These are phyloP conservation scores for Pyrenochaeta sp. DNA, from an alignment of 2,329 filamentous ascomycete species.

Conservation along the genomic window DNA sequence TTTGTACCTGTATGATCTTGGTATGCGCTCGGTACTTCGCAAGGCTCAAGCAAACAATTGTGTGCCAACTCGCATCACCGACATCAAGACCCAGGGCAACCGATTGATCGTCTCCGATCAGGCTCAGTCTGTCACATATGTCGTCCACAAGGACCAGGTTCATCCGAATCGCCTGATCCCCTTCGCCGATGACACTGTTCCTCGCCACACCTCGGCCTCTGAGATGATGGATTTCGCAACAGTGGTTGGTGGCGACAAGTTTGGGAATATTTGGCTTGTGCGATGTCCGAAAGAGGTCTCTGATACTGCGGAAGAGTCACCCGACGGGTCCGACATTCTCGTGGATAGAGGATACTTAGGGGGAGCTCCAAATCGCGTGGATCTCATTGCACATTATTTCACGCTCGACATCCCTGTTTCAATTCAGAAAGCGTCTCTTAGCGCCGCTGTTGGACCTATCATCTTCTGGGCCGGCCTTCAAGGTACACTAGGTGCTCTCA, in stretches of 20 bases:
- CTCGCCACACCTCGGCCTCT: slow-evolving; percentile 88
- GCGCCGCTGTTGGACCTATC: slow-evolving; percentile 90
- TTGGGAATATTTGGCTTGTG: slow-evolving; percentile 94
- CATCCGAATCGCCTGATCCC: slow-evolving; percentile 91
- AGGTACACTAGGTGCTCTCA: slow-evolving; percentile 90
- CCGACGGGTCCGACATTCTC: slow-evolving; percentile 86
- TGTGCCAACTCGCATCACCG: slow-evolving; percentile 82
- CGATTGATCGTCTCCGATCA: slow-evolving; percentile 93
- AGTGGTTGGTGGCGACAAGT: slow-evolving; percentile 93
- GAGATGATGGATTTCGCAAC: slow-evolving; percentile 99
- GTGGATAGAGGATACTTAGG: slow-evolving; percentile 91
- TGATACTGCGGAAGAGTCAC: slow-evolving; percentile 89
- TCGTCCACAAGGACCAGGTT: slow-evolving; percentile 81
- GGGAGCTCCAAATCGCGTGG: slow-evolving; percentile 83
- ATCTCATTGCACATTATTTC: slow-evolving; percentile 87
- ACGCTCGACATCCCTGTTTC: slow-evolving; percentile 91
- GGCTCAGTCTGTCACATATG: slow-evolving; percentile 87
- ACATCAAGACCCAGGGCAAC: slow-evolving; percentile 86
- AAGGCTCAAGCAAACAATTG: slow-evolving; percentile 82
- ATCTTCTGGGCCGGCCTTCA: slow-evolving; percentile 94
- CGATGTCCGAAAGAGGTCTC: slow-evolving; percentile 86
- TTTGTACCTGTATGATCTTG: slow-evolving; percentile 88
- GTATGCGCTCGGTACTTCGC: slow-evolving; percentile 88
- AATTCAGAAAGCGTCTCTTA: slow-evolving; percentile 85
- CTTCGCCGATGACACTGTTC: slow-evolving; percentile 88